Percentiles rank a stretch among this genome's conserved stretches.
Conservation (phyloP, 2,329 filamentous ascomycete genomes). For the Didymella keratinophila region DNA sequence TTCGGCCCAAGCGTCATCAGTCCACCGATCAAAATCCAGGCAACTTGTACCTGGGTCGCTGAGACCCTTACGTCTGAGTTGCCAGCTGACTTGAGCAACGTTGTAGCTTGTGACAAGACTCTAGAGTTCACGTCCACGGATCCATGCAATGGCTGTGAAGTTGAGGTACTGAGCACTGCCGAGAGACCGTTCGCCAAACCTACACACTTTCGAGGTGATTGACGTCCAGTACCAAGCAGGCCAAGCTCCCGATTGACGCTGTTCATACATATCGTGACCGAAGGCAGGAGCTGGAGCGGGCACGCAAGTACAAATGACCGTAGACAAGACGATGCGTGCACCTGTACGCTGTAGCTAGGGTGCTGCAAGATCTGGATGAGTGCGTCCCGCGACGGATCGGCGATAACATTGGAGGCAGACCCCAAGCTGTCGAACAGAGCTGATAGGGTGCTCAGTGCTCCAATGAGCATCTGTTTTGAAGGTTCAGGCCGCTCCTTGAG, state of each 20-base stretch:
- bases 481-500: slow-evolving; percentile 88
- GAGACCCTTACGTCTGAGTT: slow-evolving; percentile 90
- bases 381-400: slow-evolving; percentile 84
- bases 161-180: slow-evolving; percentile 88
- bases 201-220: slow-evolving; percentile 82
- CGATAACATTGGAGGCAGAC: slow-evolving; percentile 79
- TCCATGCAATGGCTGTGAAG: slow-evolving; percentile 86
- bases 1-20: slow-evolving; percentile 96
- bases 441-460: slow-evolving; percentile 78
- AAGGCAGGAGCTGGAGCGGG: slow-evolving; percentile 88
- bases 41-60: slow-evolving; percentile 94
- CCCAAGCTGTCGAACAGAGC: slow-evolving; percentile 82
- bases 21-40: slow-evolving; percentile 96
- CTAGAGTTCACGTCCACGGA: slow-evolving; percentile 95
- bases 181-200: slow-evolving; percentile 93
- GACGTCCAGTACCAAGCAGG: slow-evolving; percentile 75
- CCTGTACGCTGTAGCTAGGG: slow-evolving; percentile 94
- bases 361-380: slow-evolving; percentile 91
- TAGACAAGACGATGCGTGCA: slow-evolving; percentile 85
- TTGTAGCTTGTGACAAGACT: slow-evolving; percentile 89
- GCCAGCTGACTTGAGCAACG: slow-evolving; percentile 88
- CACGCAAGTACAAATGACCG: slow-evolving; percentile 89
- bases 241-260: slow-evolving; percentile 87
- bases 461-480: slow-evolving; percentile 82
- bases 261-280: slow-evolving; percentile 95